phyloP scores from a whole-genome alignment of 1,284 basidiomycete genomes.

The Cryptococcus sp. region DNA sequence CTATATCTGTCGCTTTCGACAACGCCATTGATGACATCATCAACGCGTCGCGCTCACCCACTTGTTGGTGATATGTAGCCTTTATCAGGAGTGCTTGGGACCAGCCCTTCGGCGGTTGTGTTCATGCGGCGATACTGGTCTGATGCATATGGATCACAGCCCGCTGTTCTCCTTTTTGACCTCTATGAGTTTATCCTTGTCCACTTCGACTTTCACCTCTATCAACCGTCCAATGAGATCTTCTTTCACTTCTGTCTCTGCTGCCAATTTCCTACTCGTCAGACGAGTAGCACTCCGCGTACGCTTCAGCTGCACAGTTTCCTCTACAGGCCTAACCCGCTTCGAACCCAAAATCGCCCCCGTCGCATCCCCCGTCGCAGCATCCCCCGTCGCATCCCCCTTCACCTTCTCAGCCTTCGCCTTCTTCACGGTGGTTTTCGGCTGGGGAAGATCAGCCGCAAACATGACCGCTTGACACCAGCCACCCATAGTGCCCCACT shows the following conservation, averaged over 20 bases:
- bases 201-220: background rate
- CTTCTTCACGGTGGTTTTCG: conserved; percentile 1
- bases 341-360: background rate
- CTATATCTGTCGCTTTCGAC: too few species aligned
- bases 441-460: conserved; percentile 39
- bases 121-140: background rate
- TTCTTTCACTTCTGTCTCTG: background rate
- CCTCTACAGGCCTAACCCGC: background rate
- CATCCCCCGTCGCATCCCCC: conserved; percentile 1
- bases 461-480: conserved; percentile 82
- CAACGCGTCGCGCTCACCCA: too few species aligned
- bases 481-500: conserved; percentile 83
- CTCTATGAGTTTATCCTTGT: background rate
- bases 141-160: background rate
- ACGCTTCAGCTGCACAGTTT: conserved; percentile 6
- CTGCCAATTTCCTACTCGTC: background rate
- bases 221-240: background rate
- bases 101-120: too few species aligned
- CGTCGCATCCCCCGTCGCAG: background rate
- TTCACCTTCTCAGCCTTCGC: background rate
- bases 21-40: too few species aligned
- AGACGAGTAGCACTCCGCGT: conserved; percentile 13
- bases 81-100: too few species aligned
- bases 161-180: background rate
- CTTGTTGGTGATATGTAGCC: too few species aligned